Percentiles rank a stretch among this genome's conserved stretches.
Evolutionary conservation across 1,139 yeast genomes (phyloP).

Genomic region (Yamadazyma mexicana): DNA sequence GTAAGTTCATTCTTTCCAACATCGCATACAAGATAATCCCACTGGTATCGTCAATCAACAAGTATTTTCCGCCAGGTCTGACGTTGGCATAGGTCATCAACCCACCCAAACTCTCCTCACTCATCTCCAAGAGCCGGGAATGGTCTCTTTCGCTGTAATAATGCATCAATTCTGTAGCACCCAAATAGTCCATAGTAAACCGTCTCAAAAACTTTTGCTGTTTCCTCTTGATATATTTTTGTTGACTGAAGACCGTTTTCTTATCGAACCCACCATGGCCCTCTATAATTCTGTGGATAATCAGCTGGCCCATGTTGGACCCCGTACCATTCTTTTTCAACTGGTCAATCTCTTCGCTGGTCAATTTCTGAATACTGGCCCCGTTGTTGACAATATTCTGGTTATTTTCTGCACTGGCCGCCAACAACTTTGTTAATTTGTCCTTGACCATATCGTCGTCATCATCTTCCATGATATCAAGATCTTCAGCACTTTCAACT

Average conservation of each 20-base stretch:
- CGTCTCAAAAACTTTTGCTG: constrained; percentile 87
- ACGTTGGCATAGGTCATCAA: constrained; percentile 77
- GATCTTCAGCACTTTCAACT: constrained; percentile 5
- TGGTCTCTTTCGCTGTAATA: constrained; percentile 75
- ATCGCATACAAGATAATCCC: constrained; percentile 81
- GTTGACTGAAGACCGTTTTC: constrained; percentile 88
- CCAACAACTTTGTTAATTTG: constrained; percentile 41
- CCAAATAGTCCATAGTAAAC: constrained; percentile 78
- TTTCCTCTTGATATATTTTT: constrained; percentile 85
- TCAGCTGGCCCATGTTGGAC: constrained; percentile 69
- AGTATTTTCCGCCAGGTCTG: constrained; percentile 84
- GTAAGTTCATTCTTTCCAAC: constrained; percentile 85
- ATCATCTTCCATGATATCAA: constrained; percentile 16
- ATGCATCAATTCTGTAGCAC: constrained; percentile 73
- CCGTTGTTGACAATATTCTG: constrained; percentile 74
- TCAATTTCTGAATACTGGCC: constrained; percentile 69
- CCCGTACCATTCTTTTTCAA: constrained; percentile 69
- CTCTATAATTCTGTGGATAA: constrained; percentile 78
- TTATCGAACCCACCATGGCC: constrained; percentile 86
- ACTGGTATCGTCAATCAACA: constrained; percentile 88
- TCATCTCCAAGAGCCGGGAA: constrained; percentile 72
- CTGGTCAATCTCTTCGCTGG: constrained; percentile 74
- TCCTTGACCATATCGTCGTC: constrained; percentile 28
- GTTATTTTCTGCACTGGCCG: constrained; percentile 59
- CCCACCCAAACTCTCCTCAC: constrained; percentile 79